Evolutionary conservation across 1,139 yeast species (phyloP), one percentile per base, ranked within the genome.

Genomic region (Yamadazyma pseudoaaseri): DNA sequence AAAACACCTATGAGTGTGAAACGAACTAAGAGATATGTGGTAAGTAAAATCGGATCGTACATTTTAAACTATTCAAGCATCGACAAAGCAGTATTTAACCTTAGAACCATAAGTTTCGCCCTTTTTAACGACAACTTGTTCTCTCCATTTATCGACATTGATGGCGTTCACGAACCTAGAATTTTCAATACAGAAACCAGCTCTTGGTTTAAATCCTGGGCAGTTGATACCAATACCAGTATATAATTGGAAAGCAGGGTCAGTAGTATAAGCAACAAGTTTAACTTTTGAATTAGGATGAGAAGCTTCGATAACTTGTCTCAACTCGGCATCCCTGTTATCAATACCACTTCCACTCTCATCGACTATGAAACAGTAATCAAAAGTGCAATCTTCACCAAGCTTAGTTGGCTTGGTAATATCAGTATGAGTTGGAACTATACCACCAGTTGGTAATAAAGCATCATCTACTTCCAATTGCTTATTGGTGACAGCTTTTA

Each of bases 181-280:
- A 21, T 85, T 80, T 54, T 81, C 89, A 29, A 79, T 62, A 43
- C 84, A 79, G 53, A 81, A 71, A 5, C 86, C 87, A 35, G 73
- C 57, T 52, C 86, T 68, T 20, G 63, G 51, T 17, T 62, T 58
- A 44, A 55, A 66, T 3, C 66, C 67, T 6, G 57, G 58, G 27
- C 70, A 62, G 38, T 67, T 49, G 37, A 72, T 64, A 34, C 62
- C 63, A 43, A 75, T 80, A 21, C 85, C 85, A 23, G 86, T 78
- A 56, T 81, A 81, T 34, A 81, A 64, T 55, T 81, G 87, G 65
- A 76, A 79, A 4, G 79, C 62, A 5, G 89, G 89, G 42, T 81
- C 89, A 2, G 87, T 81, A 7, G 85, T 64, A 17, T 58, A 53
- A 11, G 76, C 72, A 11, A 55, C 56, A 29, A 81, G 50, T 30